These are phyloP conservation scores for Candida jianshihensis DNA, from an alignment of 805 yeast genomes.

Conservation along the genomic window DNA sequence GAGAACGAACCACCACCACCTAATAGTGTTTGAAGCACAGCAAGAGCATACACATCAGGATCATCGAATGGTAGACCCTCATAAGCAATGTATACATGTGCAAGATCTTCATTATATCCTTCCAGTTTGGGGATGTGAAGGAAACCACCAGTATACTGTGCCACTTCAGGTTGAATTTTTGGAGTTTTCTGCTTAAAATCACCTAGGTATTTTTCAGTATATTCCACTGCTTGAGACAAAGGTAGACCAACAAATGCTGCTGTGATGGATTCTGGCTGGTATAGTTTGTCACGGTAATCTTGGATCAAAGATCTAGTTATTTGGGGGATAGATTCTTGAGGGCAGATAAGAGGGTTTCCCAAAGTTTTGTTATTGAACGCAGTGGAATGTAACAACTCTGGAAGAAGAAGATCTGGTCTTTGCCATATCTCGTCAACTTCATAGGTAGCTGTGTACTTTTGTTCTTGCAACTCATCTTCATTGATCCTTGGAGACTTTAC, in stretches of 20 bases:
- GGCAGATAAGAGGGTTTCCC: constrained; percentile 83
- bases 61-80: constrained; percentile 80
- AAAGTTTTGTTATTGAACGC: constrained; percentile 70
- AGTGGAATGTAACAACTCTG: constrained; percentile 82
- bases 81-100: constrained; percentile 80
- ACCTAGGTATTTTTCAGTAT: constrained; percentile 59
- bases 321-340: constrained; percentile 53
- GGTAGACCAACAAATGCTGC: constrained; percentile 84
- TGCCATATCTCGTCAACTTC: constrained; percentile 78
- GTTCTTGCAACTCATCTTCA: constrained; percentile 66
- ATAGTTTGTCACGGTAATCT: constrained; percentile 58
- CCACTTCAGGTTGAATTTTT: constrained; percentile 26
- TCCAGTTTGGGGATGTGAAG: constrained; percentile 46
- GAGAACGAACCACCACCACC: constrained; percentile 98
- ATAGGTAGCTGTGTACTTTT: constrained; percentile 64
- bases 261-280: constrained; percentile 74
- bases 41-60: constrained; percentile 85
- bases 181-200: constrained; percentile 38
- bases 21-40: constrained; percentile 79
- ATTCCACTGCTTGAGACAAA: constrained; percentile 57
- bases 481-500: constrained; percentile 63
- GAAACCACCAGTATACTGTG: constrained; percentile 57
- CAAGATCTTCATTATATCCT: constrained; percentile 71
- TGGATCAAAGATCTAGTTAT: constrained; percentile 48
- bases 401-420: constrained; percentile 79